A percentile compares a stretch with the other conserved stretches of the same genome.
Evolutionary conservation across 1,284 basidiomycete genomes (phyloP).

Genomic region (Tilletia setariae): DNA sequence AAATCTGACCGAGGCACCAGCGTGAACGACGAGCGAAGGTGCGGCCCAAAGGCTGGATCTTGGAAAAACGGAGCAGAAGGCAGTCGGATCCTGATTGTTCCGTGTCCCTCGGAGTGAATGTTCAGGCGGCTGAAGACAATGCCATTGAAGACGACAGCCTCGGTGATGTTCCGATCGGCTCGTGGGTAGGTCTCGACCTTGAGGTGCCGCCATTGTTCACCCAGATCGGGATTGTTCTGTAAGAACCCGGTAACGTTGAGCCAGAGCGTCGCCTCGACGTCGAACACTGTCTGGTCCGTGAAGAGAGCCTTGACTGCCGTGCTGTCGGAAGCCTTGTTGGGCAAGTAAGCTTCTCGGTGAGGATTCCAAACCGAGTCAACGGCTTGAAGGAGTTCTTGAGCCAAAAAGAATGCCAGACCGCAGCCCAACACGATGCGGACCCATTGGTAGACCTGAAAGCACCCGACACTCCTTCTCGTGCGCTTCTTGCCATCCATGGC

Average conservation of each 20-base stretch:
- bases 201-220: background rate
- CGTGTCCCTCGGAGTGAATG: background rate
- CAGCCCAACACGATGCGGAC: background rate
- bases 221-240: background rate
- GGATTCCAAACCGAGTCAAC: no score
- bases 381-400: no score
- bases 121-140: background rate
- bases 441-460: background rate
- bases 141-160: background rate
- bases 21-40: background rate
- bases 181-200: background rate
- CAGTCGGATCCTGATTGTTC: background rate
- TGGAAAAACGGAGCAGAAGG: constrained; percentile 1
- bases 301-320: background rate
- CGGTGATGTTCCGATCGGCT: background rate
- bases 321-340: no score
- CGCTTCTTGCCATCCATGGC: background rate
- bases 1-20: background rate
- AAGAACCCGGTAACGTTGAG: background rate
- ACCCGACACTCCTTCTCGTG: background rate
- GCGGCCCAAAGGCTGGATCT: background rate
- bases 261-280: background rate
- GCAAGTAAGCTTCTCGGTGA: no score
- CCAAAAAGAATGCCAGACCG: no score
- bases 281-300: background rate